Conservation (phyloP, 169 alveolate species). For the Plasmodium yoelii region DNA sequence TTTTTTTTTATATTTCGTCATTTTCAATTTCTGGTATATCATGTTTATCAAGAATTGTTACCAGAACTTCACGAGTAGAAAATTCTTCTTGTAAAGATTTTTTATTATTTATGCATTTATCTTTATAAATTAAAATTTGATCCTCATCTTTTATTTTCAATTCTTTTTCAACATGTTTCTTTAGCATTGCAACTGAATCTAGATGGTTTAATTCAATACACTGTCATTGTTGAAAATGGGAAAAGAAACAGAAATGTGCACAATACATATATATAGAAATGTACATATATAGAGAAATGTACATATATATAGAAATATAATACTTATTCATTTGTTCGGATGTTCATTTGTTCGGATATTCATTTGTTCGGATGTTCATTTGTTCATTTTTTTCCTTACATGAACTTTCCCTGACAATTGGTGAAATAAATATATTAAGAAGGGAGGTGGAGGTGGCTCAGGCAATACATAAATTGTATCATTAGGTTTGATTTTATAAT, state of each 20-base stretch:
- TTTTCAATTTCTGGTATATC: slow-evolving; percentile 59
- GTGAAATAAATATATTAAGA: slow-evolving; percentile 47
- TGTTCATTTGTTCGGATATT: no score
- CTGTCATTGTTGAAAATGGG: background rate
- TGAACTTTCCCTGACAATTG: slow-evolving; percentile 56
- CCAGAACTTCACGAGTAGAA: slow-evolving; percentile 38
- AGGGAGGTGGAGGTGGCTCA: slow-evolving; percentile 60
- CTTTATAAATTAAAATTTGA: slow-evolving; percentile 43
- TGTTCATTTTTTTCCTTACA: slow-evolving; percentile 21
- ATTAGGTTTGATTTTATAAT: slow-evolving; percentile 32
- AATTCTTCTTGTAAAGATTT: slow-evolving; percentile 47
- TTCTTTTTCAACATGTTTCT: slow-evolving; percentile 38
- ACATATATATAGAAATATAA: no score
- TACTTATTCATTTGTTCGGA: no score
- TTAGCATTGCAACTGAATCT: slow-evolving; percentile 40
- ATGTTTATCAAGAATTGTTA: slow-evolving; percentile 46
- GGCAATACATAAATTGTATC: slow-evolving; percentile 57
- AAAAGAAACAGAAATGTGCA: background rate
- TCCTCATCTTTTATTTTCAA: slow-evolving; percentile 60
- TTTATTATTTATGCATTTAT: slow-evolving; percentile 32
- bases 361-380: no score
- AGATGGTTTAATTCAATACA: slow-evolving; percentile 44
- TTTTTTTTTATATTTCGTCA: background rate
- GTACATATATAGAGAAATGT: no score
- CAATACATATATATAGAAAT: no score